Conservation (phyloP, 768 basidiomycete species). For the Podaxis sp. region DNA sequence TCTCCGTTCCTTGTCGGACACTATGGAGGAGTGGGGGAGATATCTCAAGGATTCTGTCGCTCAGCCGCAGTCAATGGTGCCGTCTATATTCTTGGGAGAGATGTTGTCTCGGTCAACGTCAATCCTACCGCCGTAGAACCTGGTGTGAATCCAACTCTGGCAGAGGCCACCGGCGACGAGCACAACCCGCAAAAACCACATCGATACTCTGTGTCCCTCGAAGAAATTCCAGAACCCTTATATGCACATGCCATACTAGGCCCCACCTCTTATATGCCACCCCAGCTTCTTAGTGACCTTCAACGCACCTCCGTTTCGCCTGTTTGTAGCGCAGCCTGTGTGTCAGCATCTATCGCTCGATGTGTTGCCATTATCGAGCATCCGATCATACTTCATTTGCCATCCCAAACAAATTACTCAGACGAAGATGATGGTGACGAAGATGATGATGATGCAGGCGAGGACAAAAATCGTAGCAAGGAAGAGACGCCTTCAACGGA, state of each 20-base stretch:
- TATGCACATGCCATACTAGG: conserved; percentile 51
- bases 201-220: conserved; percentile 48
- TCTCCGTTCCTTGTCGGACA: conserved; percentile 90
- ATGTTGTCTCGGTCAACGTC: conserved; percentile 32
- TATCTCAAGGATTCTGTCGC: conserved; percentile 89
- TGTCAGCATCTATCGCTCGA: conserved; percentile 24
- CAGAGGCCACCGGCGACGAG: background rate
- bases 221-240: conserved; percentile 61
- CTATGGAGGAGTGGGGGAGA: conserved; percentile 91
- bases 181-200: conserved; percentile 14
- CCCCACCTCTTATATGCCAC: conserved; percentile 37
- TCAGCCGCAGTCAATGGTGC: conserved; percentile 79
- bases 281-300: conserved; percentile 23
- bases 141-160: background rate
- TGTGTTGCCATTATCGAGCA: conserved; percentile 40
- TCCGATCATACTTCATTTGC: conserved; percentile 30
- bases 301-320: conserved; percentile 14
- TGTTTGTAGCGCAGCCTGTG: conserved; percentile 11
- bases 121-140: background rate
- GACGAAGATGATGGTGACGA: background rate
- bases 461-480: conserved; percentile 15
- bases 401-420: background rate
- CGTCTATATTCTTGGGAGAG: conserved; percentile 69
- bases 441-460: conserved; percentile 3
- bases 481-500: conserved; percentile 25